Percentiles rank a stretch among this genome's conserved stretches.
These are phyloP conservation scores for Jatropha multifida DNA, from an alignment of 441 rosid genomes.

Conservation along the genomic window DNA sequence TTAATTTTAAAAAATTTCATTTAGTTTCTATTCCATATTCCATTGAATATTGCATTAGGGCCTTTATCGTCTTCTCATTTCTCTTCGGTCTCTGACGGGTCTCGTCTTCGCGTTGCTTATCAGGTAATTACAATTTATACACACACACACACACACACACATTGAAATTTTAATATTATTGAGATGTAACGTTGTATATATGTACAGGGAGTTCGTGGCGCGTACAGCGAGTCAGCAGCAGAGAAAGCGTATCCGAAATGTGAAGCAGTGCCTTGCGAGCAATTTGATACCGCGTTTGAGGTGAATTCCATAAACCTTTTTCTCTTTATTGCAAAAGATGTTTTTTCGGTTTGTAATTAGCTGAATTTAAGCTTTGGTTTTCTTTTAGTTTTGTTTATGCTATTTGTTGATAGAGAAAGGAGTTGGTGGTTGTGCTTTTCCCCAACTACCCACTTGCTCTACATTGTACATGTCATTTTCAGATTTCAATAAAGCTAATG, in stretches of 20 bases:
- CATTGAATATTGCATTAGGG: slow-evolving; percentile 34
- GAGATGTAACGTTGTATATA: background rate
- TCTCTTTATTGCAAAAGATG: background rate
- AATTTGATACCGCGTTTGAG: slow-evolving; percentile 87
- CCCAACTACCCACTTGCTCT: background rate
- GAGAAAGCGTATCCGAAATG: slow-evolving; percentile 91
- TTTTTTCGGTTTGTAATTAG: background rate
- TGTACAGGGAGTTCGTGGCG: slow-evolving; percentile 80
- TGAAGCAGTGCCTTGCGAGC: slow-evolving; percentile 91
- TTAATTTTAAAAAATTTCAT: background rate
- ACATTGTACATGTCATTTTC: background rate
- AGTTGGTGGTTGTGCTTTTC: background rate
- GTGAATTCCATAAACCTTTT: slow-evolving; percentile 31
- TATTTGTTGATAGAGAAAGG: background rate
- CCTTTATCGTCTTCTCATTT: slow-evolving; percentile 68
- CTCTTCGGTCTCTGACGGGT: slow-evolving; percentile 52
- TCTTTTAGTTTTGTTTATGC: background rate
- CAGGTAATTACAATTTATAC: slow-evolving; percentile 45
- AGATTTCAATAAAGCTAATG: background rate
- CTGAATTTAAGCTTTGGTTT: background rate
- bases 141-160: background rate
- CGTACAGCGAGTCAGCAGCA: slow-evolving; percentile 91
- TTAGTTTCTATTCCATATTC: background rate
- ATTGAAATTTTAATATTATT: background rate
- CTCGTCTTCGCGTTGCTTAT: slow-evolving; percentile 89